phyloP scores from a whole-genome alignment of 345 rosid species.

The Brassica cretica region DNA sequence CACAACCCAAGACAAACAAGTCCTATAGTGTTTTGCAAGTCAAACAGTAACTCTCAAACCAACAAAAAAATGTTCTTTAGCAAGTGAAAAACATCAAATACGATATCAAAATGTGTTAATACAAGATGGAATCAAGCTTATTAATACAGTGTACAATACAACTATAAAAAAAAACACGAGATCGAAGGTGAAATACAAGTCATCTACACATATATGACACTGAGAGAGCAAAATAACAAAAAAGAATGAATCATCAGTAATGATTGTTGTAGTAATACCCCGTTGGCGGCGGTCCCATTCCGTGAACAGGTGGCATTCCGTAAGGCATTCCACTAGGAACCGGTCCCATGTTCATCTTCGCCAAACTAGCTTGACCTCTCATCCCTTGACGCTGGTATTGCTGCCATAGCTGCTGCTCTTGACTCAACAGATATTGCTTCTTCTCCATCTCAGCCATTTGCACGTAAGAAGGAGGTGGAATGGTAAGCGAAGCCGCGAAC shows the following conservation, averaged over 20 bases:
- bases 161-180: slow-evolving; percentile 20
- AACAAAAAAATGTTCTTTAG: not conserved
- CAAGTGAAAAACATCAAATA: not conserved
- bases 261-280: slow-evolving; percentile 51
- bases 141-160: slow-evolving; percentile 25
- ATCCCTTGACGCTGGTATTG: slow-evolving; percentile 70
- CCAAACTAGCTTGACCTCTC: slow-evolving; percentile 77
- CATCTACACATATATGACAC: slow-evolving; percentile 34
- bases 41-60: slow-evolving; percentile 8
- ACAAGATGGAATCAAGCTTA: slow-evolving; percentile 10
- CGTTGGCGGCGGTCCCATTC: slow-evolving; percentile 38
- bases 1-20: not conserved
- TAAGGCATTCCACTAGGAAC: slow-evolving; percentile 54
- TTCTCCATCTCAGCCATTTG: slow-evolving; percentile 87
- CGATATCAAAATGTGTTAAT: slow-evolving; percentile 5
- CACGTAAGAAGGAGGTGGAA: slow-evolving; percentile 78
- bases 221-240: slow-evolving; percentile 10
- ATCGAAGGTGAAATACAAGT: slow-evolving; percentile 29
- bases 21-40: not conserved
- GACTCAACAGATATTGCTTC: slow-evolving; percentile 62
- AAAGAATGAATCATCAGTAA: slow-evolving; percentile 33
- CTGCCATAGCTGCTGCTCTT: slow-evolving; percentile 82
- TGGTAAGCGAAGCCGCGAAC: slow-evolving; percentile 59
- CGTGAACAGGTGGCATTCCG: slow-evolving; percentile 57
- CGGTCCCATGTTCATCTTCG: slow-evolving; percentile 50